phyloP scores from a whole-genome alignment of 208 protist species.

The Trypanosoma rangeli region DNA sequence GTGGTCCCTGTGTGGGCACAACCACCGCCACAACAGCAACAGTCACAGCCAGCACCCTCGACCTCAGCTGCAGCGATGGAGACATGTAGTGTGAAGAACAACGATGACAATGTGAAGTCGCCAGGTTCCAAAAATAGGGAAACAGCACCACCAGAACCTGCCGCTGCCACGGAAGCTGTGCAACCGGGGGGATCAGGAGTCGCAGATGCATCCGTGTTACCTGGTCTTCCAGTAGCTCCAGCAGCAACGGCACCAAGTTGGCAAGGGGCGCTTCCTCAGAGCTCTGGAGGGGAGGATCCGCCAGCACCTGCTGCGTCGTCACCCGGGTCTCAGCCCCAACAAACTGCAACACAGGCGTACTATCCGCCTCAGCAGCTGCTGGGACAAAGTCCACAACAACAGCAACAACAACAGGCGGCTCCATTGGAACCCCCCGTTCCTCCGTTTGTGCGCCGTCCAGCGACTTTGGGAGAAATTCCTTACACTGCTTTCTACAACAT shows the following conservation, averaged over 20 bases:
- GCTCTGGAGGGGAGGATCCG: background rate
- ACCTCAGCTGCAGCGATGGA: background rate
- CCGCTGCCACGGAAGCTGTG: conserved; percentile 26
- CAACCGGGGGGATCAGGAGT: conserved; percentile 3
- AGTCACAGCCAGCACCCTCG: conserved; percentile 5
- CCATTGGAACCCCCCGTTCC: conserved; percentile 49
- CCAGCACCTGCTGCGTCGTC: conserved; percentile 10
- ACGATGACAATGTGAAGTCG: background rate
- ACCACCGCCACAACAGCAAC: conserved; percentile 16
- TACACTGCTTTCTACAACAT: conserved; percentile 66
- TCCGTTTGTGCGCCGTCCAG: conserved; percentile 70
- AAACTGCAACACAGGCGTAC: conserved; percentile 6
- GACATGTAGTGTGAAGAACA: background rate
- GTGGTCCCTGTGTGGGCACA: conserved; percentile 50
- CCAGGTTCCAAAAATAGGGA: background rate
- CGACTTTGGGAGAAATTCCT: conserved; percentile 67
- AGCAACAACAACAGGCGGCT: conserved; percentile 30
- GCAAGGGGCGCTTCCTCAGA: conserved; percentile 15
- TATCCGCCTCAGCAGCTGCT: conserved; percentile 9
- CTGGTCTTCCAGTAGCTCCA: conserved; percentile 18
- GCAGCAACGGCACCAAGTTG: conserved; percentile 8
- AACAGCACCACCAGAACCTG: conserved; percentile 8
- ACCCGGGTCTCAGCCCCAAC: background rate
- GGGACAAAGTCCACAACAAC: conserved; percentile 12
- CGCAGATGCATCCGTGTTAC: background rate